Evolutionary conservation across 768 basidiomycete species (phyloP).

Genomic region (Omphalotus guepiniiformis): DNA sequence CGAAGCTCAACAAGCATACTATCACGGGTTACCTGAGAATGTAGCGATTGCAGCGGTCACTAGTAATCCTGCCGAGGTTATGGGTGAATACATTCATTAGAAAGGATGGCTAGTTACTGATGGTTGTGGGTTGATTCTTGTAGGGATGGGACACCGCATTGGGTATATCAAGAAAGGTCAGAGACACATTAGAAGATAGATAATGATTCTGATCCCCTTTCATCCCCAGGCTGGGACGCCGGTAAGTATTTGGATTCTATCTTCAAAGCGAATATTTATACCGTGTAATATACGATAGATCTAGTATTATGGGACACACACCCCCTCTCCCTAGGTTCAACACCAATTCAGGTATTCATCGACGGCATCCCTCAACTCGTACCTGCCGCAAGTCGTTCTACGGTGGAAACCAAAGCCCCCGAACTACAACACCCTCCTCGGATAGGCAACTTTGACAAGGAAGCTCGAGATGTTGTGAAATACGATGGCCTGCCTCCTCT

Average conservation of each 20-base stretch:
- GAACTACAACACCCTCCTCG: constrained; percentile 47
- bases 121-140: not conserved
- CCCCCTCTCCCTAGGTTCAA: constrained; percentile 74
- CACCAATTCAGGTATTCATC: constrained; percentile 76
- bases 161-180: constrained; percentile 69
- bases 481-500: constrained; percentile 73
- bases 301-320: constrained; percentile 69
- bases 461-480: constrained; percentile 51
- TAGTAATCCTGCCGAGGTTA: constrained; percentile 61
- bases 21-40: constrained; percentile 70
- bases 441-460: constrained; percentile 56
- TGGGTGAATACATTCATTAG: constrained; percentile 19
- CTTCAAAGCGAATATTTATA: not conserved
- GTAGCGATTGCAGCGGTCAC: constrained; percentile 74
- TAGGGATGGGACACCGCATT: constrained; percentile 74
- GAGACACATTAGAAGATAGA: constrained; percentile 8
- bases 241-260: constrained; percentile 39
- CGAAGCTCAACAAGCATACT: constrained; percentile 83
- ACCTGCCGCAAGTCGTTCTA: constrained; percentile 28
- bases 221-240: constrained; percentile 63
- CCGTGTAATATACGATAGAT: constrained; percentile 25
- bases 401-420: constrained; percentile 36
- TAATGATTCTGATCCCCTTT: constrained; percentile 2
- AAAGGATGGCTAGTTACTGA: not conserved
- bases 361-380: constrained; percentile 72